Evolutionary conservation across 805 yeast species (phyloP), one percentile per base, ranked within the genome.

Genomic region (Lipomyces yamadae): DNA sequence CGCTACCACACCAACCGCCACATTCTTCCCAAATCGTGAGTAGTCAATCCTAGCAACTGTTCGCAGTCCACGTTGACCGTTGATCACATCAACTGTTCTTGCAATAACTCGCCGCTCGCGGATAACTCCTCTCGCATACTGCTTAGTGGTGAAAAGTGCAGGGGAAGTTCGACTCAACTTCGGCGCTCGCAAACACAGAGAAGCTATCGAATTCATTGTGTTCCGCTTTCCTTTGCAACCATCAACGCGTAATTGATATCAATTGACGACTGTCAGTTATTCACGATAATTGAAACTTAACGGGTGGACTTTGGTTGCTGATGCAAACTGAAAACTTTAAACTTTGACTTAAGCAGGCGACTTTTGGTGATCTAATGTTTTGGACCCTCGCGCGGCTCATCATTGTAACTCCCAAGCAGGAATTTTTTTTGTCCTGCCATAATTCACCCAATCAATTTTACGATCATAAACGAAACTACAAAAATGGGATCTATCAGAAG

Each of bases 401-500:
- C 48, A 24, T 24, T 24, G 24, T n/a, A 24, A 24, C 24, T 24
- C 24, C 24, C 24, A 24, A 24, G 24, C 24, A 24, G 1, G 24
- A 24, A 24, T 24, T 24, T 24, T 24, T 24, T 24, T 24, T 24
- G 24, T 24, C 24, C 24, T n/a, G 24, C 24, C 24, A 24, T 24
- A 24, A 24, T 24, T 1, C 24, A 24, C 24, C 18, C 18, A 15
- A 42, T 42, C n/a, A 15, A 42, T 37, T 24, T n/a, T 42, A 15
- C 18, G 7, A 42, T 5, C 18, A 42, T 8, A 42, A 42, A 52
- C 7, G 11, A 24, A 24, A 24, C 24, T 24, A 18, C 54, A 29
- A 54, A 4, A 48, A 70, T 70, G 72, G 72, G 72, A n/a, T 69
- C 70, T 6, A 69, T 70, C 24, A 63, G 72, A 56, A 15, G 66